phyloP scores from a whole-genome alignment of 2,329 filamentous ascomycete genomes.

The Fusarium pininemorale region DNA sequence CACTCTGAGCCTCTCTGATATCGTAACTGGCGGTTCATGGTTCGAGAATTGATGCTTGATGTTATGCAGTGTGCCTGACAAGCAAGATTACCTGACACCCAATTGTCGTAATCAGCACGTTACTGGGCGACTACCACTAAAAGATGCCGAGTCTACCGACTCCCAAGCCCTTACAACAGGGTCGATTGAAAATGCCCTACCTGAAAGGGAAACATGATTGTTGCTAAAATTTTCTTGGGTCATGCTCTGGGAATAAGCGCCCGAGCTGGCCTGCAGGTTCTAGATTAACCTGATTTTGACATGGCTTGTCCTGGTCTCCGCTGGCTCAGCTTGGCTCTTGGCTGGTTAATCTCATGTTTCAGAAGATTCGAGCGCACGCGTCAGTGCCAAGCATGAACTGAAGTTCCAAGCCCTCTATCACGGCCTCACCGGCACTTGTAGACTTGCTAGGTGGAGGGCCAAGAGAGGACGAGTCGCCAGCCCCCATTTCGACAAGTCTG shows the following conservation, averaged over 20 bases:
- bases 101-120: constrained; percentile 26
- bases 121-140: constrained; percentile 3
- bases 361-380: constrained; percentile 22
- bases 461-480: constrained; percentile 27
- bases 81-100: constrained; percentile 32
- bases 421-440: constrained; percentile 30
- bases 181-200: constrained; percentile 7
- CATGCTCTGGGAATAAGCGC: constrained; percentile 4
- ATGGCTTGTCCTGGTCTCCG: constrained; percentile 9
- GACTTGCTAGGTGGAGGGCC: constrained; percentile 28
- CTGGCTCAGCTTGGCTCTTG: constrained; percentile 19
- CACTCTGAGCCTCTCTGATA: constrained; percentile 15
- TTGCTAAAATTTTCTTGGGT: not conserved
- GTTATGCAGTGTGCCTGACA: constrained; percentile 6
- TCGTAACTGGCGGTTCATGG: not conserved
- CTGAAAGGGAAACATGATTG: constrained; percentile 20
- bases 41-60: not conserved
- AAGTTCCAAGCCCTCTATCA: constrained; percentile 10
- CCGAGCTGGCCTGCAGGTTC: not conserved
- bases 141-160: constrained; percentile 37
- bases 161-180: constrained; percentile 10
- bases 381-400: constrained; percentile 40
- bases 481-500: constrained; percentile 11
- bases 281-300: constrained; percentile 22
- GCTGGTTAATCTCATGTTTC: constrained; percentile 24